These are phyloP conservation scores for Mycena metata DNA, from an alignment of 768 basidiomycete genomes.

Conservation along the genomic window DNA sequence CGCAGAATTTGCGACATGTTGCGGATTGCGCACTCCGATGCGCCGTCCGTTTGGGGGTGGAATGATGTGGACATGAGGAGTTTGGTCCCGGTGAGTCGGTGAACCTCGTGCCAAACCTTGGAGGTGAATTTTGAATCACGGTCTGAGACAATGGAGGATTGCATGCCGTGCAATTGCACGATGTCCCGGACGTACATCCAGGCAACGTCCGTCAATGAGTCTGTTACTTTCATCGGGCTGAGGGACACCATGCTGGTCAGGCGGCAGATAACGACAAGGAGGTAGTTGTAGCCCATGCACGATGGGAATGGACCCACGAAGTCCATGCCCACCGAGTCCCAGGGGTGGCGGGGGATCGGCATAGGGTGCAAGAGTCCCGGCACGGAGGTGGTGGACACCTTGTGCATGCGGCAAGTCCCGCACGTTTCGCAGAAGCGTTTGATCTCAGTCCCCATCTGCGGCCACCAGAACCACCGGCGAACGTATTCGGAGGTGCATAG, in stretches of 20 bases:
- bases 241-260: slow-evolving; percentile 19
- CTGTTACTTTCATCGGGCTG: slow-evolving; percentile 10
- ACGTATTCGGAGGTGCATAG: slow-evolving; percentile 44
- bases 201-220: not conserved
- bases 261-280: slow-evolving; percentile 11
- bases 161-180: slow-evolving; percentile 19
- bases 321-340: slow-evolving; percentile 50
- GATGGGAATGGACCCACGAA: slow-evolving; percentile 49
- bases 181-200: too few relatives aligned
- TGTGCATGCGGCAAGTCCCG: not conserved
- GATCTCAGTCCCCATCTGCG: slow-evolving; percentile 24
- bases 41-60: slow-evolving; percentile 58
- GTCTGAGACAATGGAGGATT: slow-evolving; percentile 40
- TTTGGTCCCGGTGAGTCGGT: slow-evolving; percentile 44
- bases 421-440: slow-evolving; percentile 15
- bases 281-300: slow-evolving; percentile 40
- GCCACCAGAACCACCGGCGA: slow-evolving; percentile 41
- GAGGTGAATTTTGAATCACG: slow-evolving; percentile 44
- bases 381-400: not conserved
- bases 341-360: slow-evolving; percentile 42
- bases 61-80: slow-evolving; percentile 54
- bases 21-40: slow-evolving; percentile 45
- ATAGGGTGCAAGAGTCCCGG: slow-evolving; percentile 38
- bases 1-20: slow-evolving; percentile 49
- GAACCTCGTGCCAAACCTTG: slow-evolving; percentile 24